These are phyloP conservation scores for Globisporangium apiculatum DNA, from an alignment of 352 stramenopile genomes.

Conservation along the genomic window DNA sequence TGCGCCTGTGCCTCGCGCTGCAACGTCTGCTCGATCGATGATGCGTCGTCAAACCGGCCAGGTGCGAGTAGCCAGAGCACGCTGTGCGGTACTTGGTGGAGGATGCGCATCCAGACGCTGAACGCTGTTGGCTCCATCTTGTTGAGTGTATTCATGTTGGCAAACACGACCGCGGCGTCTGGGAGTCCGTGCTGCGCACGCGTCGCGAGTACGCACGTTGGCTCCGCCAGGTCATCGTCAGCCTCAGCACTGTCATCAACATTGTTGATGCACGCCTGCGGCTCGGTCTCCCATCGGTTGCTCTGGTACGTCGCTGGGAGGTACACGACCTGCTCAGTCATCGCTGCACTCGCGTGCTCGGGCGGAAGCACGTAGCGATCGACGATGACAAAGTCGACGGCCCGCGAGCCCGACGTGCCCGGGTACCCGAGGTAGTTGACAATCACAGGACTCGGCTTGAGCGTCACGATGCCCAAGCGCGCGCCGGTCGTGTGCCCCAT, in stretches of 20 bases:
- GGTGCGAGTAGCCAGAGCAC: constrained; percentile 85
- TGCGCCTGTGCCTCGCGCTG: constrained; percentile 43
- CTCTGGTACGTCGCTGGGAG: constrained; percentile 88
- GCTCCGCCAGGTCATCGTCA: neutral
- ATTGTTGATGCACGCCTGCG: constrained; percentile 3
- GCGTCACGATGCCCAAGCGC: constrained; percentile 47
- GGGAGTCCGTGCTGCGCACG: constrained; percentile 25
- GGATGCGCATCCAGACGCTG: constrained; percentile 81
- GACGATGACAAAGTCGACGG: constrained; percentile 75
- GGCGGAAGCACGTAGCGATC: constrained; percentile 63
- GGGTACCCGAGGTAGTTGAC: constrained; percentile 91
- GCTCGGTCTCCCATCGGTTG: constrained; percentile 67
- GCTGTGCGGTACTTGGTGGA: constrained; percentile 73
- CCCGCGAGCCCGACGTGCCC: constrained; percentile 71
- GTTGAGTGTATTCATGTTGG: constrained; percentile 92
- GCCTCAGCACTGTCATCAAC: neutral
- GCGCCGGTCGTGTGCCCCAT: constrained; percentile 88
- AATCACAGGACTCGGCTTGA: constrained; percentile 51
- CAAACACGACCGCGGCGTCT: constrained; percentile 50
- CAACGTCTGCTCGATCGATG: constrained; percentile 33
- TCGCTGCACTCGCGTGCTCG: constrained; percentile 27
- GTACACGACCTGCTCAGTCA: constrained; percentile 86
- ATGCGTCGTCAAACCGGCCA: constrained; percentile 14
- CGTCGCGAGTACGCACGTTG: constrained; percentile 13
- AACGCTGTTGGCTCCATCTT: constrained; percentile 92